These are phyloP conservation scores for Chytriomyces hyalinus DNA, from an alignment of 192 early-diverging fungal genomes.

Conservation along the genomic window DNA sequence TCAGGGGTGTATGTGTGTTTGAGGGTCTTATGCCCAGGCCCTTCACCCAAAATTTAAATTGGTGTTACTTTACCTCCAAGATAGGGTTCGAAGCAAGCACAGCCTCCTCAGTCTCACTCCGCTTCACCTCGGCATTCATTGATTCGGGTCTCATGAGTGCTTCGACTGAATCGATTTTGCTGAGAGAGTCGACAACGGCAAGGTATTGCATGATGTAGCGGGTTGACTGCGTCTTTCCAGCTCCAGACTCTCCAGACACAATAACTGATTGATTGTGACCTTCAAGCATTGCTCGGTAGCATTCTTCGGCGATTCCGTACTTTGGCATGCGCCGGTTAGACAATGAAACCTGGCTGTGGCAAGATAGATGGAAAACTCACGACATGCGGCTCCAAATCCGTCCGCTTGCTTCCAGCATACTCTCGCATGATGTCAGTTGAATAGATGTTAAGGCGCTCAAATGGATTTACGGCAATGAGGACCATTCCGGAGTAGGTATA, in stretches of 20 bases:
- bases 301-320: constrained; percentile 92
- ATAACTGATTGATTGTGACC: constrained; percentile 93
- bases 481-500: constrained; percentile 97
- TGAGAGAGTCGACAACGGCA: constrained; percentile 43
- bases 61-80: constrained; percentile 68
- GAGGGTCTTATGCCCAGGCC: not conserved
- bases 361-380: constrained; percentile 4
- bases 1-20: not conserved
- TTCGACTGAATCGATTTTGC: constrained; percentile 15
- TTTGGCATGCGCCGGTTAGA: not conserved
- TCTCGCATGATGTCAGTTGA: constrained; percentile 58
- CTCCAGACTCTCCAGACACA: constrained; percentile 91
- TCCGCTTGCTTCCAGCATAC: constrained; percentile 80
- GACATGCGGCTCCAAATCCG: constrained; percentile 87
- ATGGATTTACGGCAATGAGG: constrained; percentile 90
- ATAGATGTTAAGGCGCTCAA: constrained; percentile 78
- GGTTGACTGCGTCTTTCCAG: constrained; percentile 89
- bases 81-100: constrained; percentile 85
- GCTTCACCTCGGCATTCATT: not conserved
- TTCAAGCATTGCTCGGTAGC: constrained; percentile 88
- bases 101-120: constrained; percentile 43
- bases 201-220: constrained; percentile 94
- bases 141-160: constrained; percentile 27
- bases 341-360: not conserved
- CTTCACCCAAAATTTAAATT: not conserved